Base-by-base conservation (phyloP, 768 basidiomycete species). In the Rhodotorula diobovata region DNA sequence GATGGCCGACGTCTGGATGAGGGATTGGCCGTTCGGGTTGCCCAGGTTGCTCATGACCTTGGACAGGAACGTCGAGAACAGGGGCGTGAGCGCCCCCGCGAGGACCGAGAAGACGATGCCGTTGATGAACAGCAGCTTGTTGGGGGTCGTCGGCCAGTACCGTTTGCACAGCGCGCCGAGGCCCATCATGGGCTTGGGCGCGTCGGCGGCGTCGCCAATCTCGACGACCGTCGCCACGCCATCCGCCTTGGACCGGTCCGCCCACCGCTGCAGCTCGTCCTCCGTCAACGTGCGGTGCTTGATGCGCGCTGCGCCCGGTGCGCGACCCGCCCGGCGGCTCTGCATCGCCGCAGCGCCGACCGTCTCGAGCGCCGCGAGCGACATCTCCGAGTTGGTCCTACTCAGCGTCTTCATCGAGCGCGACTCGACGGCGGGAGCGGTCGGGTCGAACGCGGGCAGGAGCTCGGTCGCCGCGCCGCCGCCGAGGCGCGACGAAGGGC, bases 41-140 rank as follows among this genome's bases (percentile, higher is more conserved):
- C 80, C 81, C 59, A 82, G 83, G 2, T 88, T 73, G 15, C 79
- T 55, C 76, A 95, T 84, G 23, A 98, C 85, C 15, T 84, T 85
- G 16, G 92, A 90, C 76, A 96, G 87, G 73, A 93, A 85, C 83
- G 85, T 91, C 3, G 95, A 93, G 84, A 97, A 99, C 56, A 97
- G 68, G 6, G 96, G 95, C 0, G 93, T 96, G 83, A 90, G 87
- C 7, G 90, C 85, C 32, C 96, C 95, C 74, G 87, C 89, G 63
- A 85, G 80, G 53, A 92, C 72, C 67, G 88, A 88, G n/a, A 85
- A 77, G 67, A 87, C 5, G 35, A 95, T 82, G 28, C 93, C 93
- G 63, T 90, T 39, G 78, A 87, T 76, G 69, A 96, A 80, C 54
- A 90, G 72, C 9, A 84, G 83, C 77, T 94, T 96, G 78, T 85